phyloP scores from a whole-genome alignment of 169 alveolate species.

The Eimeria brunetti region DNA sequence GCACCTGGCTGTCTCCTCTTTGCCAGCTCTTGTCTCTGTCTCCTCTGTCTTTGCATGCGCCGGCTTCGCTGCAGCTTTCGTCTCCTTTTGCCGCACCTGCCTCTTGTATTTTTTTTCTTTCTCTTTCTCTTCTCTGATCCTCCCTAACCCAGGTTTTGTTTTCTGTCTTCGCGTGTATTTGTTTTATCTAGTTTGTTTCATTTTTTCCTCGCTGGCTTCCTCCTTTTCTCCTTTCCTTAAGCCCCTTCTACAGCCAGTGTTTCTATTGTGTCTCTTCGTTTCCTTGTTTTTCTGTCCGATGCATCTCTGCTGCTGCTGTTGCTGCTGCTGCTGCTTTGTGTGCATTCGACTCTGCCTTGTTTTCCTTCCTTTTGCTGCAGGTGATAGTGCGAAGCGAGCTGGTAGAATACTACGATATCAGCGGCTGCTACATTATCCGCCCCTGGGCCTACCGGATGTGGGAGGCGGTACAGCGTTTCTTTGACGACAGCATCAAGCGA shows the following conservation, averaged over 20 bases:
- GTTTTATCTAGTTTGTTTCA: too few species aligned
- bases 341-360: not conserved
- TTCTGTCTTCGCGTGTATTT: too few species aligned
- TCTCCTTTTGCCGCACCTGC: not conserved
- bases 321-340: not conserved
- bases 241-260: not conserved
- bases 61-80: not conserved
- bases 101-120: too few species aligned
- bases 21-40: not conserved
- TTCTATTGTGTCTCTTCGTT: not conserved
- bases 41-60: too few species aligned
- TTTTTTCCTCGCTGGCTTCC: not conserved
- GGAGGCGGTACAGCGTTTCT: slow-evolving; percentile 97
- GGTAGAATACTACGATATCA: slow-evolving; percentile 99
- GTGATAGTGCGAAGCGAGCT: slow-evolving; percentile 97
- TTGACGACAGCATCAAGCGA: slow-evolving; percentile 93
- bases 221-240: not conserved
- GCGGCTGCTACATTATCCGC: slow-evolving; percentile 99
- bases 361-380: slow-evolving; percentile 87
- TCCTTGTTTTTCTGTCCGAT: not conserved
- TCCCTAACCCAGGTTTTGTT: too few species aligned
- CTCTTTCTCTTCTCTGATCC: too few species aligned
- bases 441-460: slow-evolving; percentile 99
- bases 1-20: not conserved
- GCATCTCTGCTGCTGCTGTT: not conserved